Evolutionary conservation across 2,329 filamentous ascomycete species (phyloP), one percentile per base, ranked within the genome.

Genomic region (Exserohilum rostratum): DNA sequence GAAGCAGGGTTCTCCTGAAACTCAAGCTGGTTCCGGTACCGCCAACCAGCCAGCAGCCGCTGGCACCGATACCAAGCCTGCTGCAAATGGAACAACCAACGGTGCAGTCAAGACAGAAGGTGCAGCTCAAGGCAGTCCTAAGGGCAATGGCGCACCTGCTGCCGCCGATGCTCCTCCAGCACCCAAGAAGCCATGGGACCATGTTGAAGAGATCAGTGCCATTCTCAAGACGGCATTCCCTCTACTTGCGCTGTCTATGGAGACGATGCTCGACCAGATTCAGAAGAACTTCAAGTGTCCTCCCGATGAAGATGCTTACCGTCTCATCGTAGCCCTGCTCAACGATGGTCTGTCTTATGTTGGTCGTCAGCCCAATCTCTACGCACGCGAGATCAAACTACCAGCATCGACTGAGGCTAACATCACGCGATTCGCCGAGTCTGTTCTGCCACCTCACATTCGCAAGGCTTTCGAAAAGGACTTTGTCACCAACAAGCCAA

Each of bases 241-340:
- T 20, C 83, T 99, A 15, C 84, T 99, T 65, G 95, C 96, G 9
- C 80, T 98, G 38, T 97, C 93, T 0, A 98, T 99, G 95, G 95
- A 99, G 79, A 96, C 93, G 0, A 99, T 98, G 92, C 93, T 98
- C 27, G 95, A 99, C 72, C 93, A 98, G 77, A 96, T 99, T 55
- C 90, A 95, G 75, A 98, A 98, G 81, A 90, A 98, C 77, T 99
- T 99, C 85, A 99, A 99, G 78, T 98, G 95, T 68, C 93, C 93
- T 12, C 93, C 93, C 0, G 95, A 99, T 68, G 95, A 99, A 74
- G 95, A 99, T 78, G 96, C 95, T 2, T 98, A 98, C 76, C 86
- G 95, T 45, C 83, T 99, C 13, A 99, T 99, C 62, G 93, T 98
- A n/a, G 96, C 95, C 2, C 80, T 99, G 10, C 85, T 99, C 18